phyloP scores from a whole-genome alignment of 371 early-diverging fungal species.

The Haplosporangium sp. region DNA sequence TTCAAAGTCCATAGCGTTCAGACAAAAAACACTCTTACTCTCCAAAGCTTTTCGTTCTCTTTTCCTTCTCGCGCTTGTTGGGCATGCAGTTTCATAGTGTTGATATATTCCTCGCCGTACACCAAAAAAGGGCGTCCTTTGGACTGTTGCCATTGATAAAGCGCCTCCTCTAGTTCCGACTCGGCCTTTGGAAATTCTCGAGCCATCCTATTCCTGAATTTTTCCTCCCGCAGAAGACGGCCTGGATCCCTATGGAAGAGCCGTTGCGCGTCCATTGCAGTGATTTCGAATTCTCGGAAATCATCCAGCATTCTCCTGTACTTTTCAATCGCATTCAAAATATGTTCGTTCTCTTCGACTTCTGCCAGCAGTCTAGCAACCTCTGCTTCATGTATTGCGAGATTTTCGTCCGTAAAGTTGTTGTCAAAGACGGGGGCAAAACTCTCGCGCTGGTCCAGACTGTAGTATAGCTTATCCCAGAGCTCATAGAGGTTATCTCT shows the following conservation, averaged over 20 bases:
- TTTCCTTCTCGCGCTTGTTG: slow-evolving; percentile 44
- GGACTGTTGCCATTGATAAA: slow-evolving; percentile 31
- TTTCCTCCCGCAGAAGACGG: slow-evolving; percentile 47
- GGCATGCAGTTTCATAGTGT: slow-evolving; percentile 42
- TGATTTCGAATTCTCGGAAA: slow-evolving; percentile 38
- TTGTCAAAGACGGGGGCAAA: slow-evolving; percentile 34
- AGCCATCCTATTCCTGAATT: slow-evolving; percentile 28
- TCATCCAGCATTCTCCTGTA: slow-evolving; percentile 35
- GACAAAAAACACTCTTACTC: slow-evolving; percentile 16
- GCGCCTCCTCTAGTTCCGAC: slow-evolving; percentile 23
- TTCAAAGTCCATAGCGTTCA: no score
- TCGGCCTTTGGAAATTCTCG: slow-evolving; percentile 41
- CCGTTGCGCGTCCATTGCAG: slow-evolving; percentile 29
- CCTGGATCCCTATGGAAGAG: slow-evolving; percentile 49
- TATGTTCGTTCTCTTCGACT: slow-evolving; percentile 23
- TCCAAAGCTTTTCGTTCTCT: slow-evolving; percentile 33
- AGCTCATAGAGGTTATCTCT: slow-evolving; percentile 31
- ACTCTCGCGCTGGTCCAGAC: slow-evolving; percentile 29
- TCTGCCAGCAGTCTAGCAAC: slow-evolving; percentile 30
- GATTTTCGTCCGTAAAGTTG: slow-evolving; percentile 30
- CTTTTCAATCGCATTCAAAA: slow-evolving; percentile 26
- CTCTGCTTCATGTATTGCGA: slow-evolving; percentile 35
- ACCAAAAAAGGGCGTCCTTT: slow-evolving; percentile 42
- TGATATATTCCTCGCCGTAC: slow-evolving; percentile 45
- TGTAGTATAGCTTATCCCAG: slow-evolving; percentile 42